These are phyloP conservation scores for Leucosporidium yakuticum DNA, from an alignment of 768 basidiomycete species.

Conservation along the genomic window DNA sequence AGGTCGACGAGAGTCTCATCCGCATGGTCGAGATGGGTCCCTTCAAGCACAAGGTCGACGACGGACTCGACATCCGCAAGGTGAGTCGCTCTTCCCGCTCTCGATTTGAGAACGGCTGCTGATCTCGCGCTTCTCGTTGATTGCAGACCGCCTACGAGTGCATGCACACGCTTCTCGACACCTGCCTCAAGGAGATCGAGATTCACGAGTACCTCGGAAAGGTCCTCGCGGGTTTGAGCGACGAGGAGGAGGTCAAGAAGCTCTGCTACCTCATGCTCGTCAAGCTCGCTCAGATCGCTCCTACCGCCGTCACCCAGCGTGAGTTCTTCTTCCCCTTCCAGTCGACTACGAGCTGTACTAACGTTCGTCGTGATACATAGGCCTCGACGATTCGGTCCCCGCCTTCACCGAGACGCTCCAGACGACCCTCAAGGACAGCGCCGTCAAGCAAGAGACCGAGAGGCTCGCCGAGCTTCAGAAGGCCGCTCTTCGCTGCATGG, in stretches of 20 bases:
- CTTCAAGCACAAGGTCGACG: constrained; percentile 94
- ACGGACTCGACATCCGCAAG: constrained; percentile 90
- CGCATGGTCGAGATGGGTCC: constrained; percentile 94
- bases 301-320: constrained; percentile 71
- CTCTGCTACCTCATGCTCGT: constrained; percentile 92
- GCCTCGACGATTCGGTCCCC: constrained; percentile 73
- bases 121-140: not conserved
- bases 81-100: constrained; percentile 4
- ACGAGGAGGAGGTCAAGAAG: constrained; percentile 95
- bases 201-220: constrained; percentile 74
- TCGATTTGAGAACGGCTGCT: too few species aligned
- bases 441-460: constrained; percentile 79
- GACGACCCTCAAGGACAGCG: constrained; percentile 87
- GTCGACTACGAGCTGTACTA: not conserved
- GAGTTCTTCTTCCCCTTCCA: constrained; percentile 1
- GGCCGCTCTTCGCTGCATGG: constrained; percentile 80
- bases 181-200: constrained; percentile 80
- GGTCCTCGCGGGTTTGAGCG: constrained; percentile 73
- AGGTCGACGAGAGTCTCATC: constrained; percentile 54
- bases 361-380: constrained; percentile 6
- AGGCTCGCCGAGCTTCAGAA: constrained; percentile 83
- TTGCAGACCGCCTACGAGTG: constrained; percentile 81
- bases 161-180: constrained; percentile 89
- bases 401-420: constrained; percentile 84
- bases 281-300: constrained; percentile 78